phyloP scores from a whole-genome alignment of 805 yeast species.

The Ogataea pini region DNA sequence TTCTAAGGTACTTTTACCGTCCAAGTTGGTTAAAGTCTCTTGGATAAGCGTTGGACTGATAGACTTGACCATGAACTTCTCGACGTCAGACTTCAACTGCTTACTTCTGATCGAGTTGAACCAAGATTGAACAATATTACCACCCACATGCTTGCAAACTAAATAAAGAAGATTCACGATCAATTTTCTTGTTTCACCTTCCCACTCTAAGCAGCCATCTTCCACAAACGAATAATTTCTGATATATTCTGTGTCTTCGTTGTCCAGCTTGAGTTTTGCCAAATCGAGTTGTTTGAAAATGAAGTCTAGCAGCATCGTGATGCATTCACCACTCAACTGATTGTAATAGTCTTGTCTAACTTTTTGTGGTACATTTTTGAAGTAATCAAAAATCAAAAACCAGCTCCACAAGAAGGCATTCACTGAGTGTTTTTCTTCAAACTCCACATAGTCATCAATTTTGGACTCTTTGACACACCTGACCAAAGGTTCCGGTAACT shows the following conservation, averaged over 20 bases:
- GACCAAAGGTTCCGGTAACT: conserved; percentile 45
- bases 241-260: conserved; percentile 28
- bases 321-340: conserved; percentile 54
- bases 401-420: conserved; percentile 64
- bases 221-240: conserved; percentile 25
- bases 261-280: conserved; percentile 22
- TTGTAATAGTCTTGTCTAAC: conserved; percentile 61
- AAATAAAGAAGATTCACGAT: conserved; percentile 53
- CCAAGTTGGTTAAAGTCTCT: conserved; percentile 47
- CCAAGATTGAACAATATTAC: conserved; percentile 67
- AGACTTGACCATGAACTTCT: conserved; percentile 57
- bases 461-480: conserved; percentile 33
- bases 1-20: conserved; percentile 28
- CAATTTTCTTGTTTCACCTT: conserved; percentile 41
- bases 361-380: conserved; percentile 63
- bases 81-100: conserved; percentile 59
- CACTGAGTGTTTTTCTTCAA: conserved; percentile 38
- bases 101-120: conserved; percentile 67
- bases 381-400: conserved; percentile 61
- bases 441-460: conserved; percentile 39
- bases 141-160: conserved; percentile 54
- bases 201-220: conserved; percentile 22
- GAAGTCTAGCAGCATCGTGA: conserved; percentile 52
- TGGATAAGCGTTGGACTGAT: conserved; percentile 67
- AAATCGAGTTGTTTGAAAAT: conserved; percentile 56